Conservation (phyloP, 805 yeast species). For the Saturnispora quitensis region DNA sequence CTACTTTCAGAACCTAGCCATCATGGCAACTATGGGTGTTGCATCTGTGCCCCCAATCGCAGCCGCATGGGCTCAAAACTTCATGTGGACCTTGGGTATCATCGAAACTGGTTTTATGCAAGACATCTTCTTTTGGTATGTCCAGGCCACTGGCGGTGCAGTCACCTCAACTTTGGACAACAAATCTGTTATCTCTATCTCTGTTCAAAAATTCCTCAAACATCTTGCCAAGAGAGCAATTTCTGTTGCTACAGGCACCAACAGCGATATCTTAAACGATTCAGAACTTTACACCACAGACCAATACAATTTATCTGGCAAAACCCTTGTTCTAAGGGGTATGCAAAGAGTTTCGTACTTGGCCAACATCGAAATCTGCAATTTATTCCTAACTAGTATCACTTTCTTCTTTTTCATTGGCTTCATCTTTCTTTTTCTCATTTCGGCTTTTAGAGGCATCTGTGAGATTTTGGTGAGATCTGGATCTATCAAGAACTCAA, state of each 20-base stretch:
- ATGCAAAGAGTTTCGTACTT: slow-evolving; percentile 83
- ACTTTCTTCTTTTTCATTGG: slow-evolving; percentile 74
- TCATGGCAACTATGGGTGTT: slow-evolving; percentile 93
- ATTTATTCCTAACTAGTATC: slow-evolving; percentile 77
- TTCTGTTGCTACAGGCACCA: slow-evolving; percentile 32
- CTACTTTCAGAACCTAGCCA: slow-evolving; percentile 88
- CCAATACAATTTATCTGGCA: slow-evolving; percentile 56
- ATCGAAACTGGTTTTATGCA: slow-evolving; percentile 73
- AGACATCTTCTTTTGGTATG: slow-evolving; percentile 81
- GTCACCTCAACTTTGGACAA: slow-evolving; percentile 69
- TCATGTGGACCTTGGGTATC: slow-evolving; percentile 93
- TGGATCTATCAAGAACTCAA: slow-evolving; percentile 49
- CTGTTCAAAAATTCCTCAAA: slow-evolving; percentile 56
- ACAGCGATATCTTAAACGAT: slow-evolving; percentile 39
- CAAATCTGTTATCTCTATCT: slow-evolving; percentile 58
- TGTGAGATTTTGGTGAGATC: slow-evolving; percentile 55
- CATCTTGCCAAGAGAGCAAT: slow-evolving; percentile 31
- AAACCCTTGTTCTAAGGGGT: slow-evolving; percentile 79
- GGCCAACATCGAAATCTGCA: slow-evolving; percentile 80
- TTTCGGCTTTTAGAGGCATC: slow-evolving; percentile 57
- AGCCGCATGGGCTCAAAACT: slow-evolving; percentile 95
- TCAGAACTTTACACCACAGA: slow-evolving; percentile 53
- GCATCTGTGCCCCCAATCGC: slow-evolving; percentile 91
- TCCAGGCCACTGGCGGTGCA: slow-evolving; percentile 88
- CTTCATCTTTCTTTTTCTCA: slow-evolving; percentile 46